Evolutionary conservation across 2,329 filamentous ascomycete genomes (phyloP).

Genomic region (Curvularia sp.): DNA sequence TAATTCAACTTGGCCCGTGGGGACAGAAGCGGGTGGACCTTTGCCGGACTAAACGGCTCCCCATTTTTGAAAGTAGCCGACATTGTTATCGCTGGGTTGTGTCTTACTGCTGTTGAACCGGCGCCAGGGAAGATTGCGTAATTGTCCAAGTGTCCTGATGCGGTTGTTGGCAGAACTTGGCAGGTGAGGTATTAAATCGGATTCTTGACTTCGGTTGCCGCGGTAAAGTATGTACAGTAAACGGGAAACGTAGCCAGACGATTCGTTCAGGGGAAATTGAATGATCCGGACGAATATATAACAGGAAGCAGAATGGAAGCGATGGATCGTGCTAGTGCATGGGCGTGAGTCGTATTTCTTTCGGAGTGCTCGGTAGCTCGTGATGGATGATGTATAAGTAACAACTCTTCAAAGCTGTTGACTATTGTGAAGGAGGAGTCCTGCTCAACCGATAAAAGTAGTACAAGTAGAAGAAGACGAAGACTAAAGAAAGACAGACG

Average conservation of each 20-base stretch:
- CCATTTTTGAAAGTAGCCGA: constrained; percentile 31
- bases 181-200: constrained; percentile 13
- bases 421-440: constrained; percentile 39
- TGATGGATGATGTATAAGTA: background rate
- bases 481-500: constrained; percentile 19
- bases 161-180: constrained; percentile 15
- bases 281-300: constrained; percentile 36
- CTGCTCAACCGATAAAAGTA: constrained; percentile 39
- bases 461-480: constrained; percentile 9
- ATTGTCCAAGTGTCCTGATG: constrained; percentile 7
- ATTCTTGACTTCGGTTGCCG: constrained; percentile 10
- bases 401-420: constrained; percentile 18
- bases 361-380: constrained; percentile 22
- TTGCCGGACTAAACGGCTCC: constrained; percentile 46
- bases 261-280: constrained; percentile 28
- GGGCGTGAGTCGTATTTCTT: constrained; percentile 30
- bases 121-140: background rate
- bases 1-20: constrained; percentile 40
- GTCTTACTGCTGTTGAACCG: background rate
- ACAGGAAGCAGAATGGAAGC: constrained; percentile 23
- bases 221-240: constrained; percentile 27
- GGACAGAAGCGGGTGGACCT: constrained; percentile 46
- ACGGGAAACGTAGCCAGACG: constrained; percentile 45
- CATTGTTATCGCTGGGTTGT: constrained; percentile 30
- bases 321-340: constrained; percentile 43